These are phyloP conservation scores for Epicoccum sorghinum DNA, from an alignment of 2,329 filamentous ascomycete species.

Conservation along the genomic window DNA sequence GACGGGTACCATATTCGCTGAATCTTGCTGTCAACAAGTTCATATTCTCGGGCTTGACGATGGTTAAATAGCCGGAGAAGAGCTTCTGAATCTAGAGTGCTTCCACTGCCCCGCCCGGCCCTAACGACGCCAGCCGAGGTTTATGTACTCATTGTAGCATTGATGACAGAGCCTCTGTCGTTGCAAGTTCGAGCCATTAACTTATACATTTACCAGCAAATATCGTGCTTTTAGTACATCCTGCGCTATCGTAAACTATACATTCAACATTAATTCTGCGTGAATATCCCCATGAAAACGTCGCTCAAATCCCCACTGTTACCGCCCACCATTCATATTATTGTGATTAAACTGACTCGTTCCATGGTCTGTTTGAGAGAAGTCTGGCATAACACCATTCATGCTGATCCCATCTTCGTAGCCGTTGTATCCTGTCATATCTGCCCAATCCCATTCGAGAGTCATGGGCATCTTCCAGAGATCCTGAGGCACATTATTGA, in stretches of 20 bases:
- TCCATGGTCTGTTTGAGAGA: slow-evolving; percentile 32
- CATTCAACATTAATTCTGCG: slow-evolving; percentile 13
- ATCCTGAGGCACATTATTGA: slow-evolving; percentile 78
- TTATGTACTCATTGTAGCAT: not conserved
- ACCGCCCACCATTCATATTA: slow-evolving; percentile 40
- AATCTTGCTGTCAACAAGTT: not conserved
- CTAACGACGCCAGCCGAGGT: slow-evolving; percentile 7
- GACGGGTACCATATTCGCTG: not conserved
- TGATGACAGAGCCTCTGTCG: too few relatives aligned
- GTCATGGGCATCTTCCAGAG: slow-evolving; percentile 96
- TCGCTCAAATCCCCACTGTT: not conserved
- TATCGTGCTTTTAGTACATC: not conserved
- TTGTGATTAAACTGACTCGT: slow-evolving; percentile 44
- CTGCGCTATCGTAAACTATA: slow-evolving; percentile 8
- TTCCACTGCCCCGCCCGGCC: not conserved
- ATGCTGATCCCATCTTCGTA: slow-evolving; percentile 48
- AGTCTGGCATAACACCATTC: slow-evolving; percentile 47
- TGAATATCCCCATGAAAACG: not conserved
- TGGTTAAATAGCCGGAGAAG: not conserved
- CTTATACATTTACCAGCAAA: not conserved
- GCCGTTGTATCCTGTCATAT: slow-evolving; percentile 49
- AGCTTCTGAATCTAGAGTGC: not conserved
- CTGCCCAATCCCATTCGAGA: slow-evolving; percentile 84
- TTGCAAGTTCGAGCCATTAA: too few relatives aligned
- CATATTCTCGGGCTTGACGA: too few relatives aligned